Percentiles rank a stretch among this genome's conserved stretches.
phyloP scores from a whole-genome alignment of 1,284 basidiomycete species.

The Filobasidium uniguttulatum region DNA sequence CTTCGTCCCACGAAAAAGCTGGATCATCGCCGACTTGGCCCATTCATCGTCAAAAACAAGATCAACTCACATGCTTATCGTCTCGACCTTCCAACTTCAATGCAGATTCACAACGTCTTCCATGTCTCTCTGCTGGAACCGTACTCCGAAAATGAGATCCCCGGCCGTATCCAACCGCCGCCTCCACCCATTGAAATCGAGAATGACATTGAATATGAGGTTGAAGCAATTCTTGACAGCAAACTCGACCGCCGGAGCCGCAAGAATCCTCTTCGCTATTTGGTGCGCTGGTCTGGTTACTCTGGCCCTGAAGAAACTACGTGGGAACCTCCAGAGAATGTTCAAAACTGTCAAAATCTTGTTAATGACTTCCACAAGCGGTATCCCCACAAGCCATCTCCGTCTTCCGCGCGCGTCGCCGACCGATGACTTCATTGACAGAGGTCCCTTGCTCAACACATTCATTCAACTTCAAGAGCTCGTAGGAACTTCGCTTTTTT shows the following conservation, averaged over 20 bases:
- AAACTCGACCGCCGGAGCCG: not conserved
- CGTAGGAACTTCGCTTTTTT: too few species aligned
- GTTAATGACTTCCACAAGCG: too few species aligned
- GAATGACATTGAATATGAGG: conserved; percentile 20
- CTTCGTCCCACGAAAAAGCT: too few species aligned
- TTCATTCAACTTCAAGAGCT: too few species aligned
- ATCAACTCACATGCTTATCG: not conserved
- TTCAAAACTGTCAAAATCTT: too few species aligned
- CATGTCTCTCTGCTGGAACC: conserved; percentile 38
- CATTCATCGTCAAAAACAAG: not conserved
- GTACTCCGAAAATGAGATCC: conserved; percentile 17
- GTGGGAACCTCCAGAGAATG: not conserved
- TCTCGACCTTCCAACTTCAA: not conserved
- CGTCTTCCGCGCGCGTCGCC: too few species aligned
- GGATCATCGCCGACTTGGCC: too few species aligned
- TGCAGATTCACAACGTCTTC: conserved; percentile 39
- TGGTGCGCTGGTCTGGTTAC: conserved; percentile 13
- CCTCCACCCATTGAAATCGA: conserved; percentile 24
- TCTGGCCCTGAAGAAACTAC: not conserved
- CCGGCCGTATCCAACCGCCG: conserved; percentile 19
- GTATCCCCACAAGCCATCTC: too few species aligned
- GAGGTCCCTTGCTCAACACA: too few species aligned
- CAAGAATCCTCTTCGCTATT: too few species aligned
- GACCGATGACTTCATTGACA: too few species aligned
- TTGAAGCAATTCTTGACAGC: conserved; percentile 21